Evolutionary conservation across 768 basidiomycete genomes (phyloP).

Genomic region (Phaeolepiota aurea): DNA sequence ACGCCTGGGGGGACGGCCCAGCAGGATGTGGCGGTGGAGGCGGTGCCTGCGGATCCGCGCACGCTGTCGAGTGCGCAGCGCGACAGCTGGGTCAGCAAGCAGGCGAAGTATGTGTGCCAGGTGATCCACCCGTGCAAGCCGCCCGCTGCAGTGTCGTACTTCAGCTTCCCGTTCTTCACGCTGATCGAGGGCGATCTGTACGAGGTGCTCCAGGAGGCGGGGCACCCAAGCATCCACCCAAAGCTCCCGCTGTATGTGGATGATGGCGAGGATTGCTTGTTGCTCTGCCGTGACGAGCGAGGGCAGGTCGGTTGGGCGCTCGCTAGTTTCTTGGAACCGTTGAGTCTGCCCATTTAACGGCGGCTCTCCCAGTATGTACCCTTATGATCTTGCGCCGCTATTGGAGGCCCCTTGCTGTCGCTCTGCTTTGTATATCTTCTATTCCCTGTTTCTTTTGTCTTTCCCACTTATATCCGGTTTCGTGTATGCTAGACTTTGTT

Average conservation of each 20-base stretch:
- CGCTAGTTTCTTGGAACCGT: conserved; percentile 71
- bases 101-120: conserved; percentile 55
- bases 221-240: conserved; percentile 68
- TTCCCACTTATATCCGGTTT: too few relatives aligned
- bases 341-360: conserved; percentile 21
- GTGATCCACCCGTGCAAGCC: conserved; percentile 66
- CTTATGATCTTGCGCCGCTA: too few relatives aligned
- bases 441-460: too few relatives aligned
- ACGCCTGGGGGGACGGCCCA: not conserved
- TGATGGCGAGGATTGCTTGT: conserved; percentile 68
- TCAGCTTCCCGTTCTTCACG: conserved; percentile 69
- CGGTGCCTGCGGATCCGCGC: conserved; percentile 3
- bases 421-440: conserved; percentile 6
- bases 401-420: too few relatives aligned
- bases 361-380: too few relatives aligned
- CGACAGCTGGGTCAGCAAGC: conserved; percentile 37
- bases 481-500: too few relatives aligned
- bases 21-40: not conserved
- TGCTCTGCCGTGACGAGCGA: conserved; percentile 53
- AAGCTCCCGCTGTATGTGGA: conserved; percentile 74
- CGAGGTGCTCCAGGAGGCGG: conserved; percentile 66
- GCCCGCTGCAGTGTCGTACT: conserved; percentile 56
- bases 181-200: conserved; percentile 55
- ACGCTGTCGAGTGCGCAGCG: conserved; percentile 16
- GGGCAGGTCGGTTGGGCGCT: conserved; percentile 71